Evolutionary conservation across 2,329 filamentous ascomycete genomes (phyloP).

Genomic region (Aspergillus nomiae): DNA sequence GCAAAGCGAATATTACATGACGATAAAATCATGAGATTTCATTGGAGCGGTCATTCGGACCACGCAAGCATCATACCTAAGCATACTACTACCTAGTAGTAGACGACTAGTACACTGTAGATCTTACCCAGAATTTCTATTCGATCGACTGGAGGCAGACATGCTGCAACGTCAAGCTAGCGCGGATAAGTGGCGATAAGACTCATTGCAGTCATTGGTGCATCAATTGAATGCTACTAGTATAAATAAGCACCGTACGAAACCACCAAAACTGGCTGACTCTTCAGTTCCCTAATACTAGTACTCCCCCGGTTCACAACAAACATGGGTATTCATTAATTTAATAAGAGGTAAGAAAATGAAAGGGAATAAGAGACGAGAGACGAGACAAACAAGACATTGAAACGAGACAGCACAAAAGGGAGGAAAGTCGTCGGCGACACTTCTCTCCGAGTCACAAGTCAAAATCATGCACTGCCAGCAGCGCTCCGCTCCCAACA

Average conservation of each 20-base stretch:
- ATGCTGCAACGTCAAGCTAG: background rate
- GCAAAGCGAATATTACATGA: conserved; percentile 7
- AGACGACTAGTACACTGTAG: background rate
- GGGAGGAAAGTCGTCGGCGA: background rate
- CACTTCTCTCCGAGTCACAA: background rate
- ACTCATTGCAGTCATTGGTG: background rate
- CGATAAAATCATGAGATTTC: conserved; percentile 12
- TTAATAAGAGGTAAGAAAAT: background rate
- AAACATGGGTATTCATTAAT: conserved; percentile 4
- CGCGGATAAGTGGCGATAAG: background rate
- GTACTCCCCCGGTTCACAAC: background rate
- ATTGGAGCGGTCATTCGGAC: conserved; percentile 9
- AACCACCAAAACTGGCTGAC: background rate
- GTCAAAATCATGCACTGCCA: conserved; percentile 9
- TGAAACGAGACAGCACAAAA: background rate
- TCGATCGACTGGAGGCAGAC: background rate
- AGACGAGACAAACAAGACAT: background rate
- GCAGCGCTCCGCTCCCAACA: conserved; percentile 4
- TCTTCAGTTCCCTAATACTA: background rate
- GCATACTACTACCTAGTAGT: too few relatives aligned
- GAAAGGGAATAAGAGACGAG: background rate
- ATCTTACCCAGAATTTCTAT: background rate
- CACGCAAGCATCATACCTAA: background rate
- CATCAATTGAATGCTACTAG: background rate
- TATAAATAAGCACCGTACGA: background rate